Evolutionary conservation across 75 land plant species (phyloP).

Genomic region (Cryptomeria japonica): DNA sequence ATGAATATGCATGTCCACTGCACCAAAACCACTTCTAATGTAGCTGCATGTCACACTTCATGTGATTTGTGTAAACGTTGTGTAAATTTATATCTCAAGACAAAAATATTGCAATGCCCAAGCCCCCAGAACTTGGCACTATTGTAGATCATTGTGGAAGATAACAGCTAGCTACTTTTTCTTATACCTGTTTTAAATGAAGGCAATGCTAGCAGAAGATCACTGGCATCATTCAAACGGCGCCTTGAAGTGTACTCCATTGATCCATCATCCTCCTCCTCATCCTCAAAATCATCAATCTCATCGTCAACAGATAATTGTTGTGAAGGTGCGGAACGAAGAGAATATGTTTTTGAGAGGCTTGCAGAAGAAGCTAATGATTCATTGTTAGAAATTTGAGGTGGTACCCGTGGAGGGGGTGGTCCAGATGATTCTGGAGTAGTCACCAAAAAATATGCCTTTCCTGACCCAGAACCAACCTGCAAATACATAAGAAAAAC

Average conservation of each 20-base stretch:
- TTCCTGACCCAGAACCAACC: slow-evolving; percentile 51
- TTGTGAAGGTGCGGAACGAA: slow-evolving; percentile 48
- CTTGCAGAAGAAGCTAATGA: slow-evolving; percentile 34
- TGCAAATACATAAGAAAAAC: slow-evolving; percentile 26
- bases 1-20: not conserved
- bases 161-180: not conserved
- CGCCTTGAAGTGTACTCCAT: slow-evolving; percentile 46
- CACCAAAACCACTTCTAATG: not conserved
- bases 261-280: slow-evolving; percentile 53
- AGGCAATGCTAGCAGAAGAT: slow-evolving; percentile 62
- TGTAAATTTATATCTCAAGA: not conserved
- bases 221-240: slow-evolving; percentile 64
- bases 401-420: slow-evolving; percentile 77
- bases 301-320: slow-evolving; percentile 80
- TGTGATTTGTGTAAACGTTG: not conserved
- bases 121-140: not conserved
- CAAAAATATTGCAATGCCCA: not conserved
- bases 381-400: slow-evolving; percentile 38
- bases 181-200: slow-evolving; percentile 78
- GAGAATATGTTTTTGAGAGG: slow-evolving; percentile 47
- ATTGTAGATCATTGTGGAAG: not conserved
- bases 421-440: slow-evolving; percentile 78
- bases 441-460: slow-evolving; percentile 79
- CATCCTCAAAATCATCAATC: slow-evolving; percentile 95
- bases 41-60: not conserved